phyloP scores from a whole-genome alignment of 495 filamentous ascomycete genomes.

The Hypoxylon subgilvum region DNA sequence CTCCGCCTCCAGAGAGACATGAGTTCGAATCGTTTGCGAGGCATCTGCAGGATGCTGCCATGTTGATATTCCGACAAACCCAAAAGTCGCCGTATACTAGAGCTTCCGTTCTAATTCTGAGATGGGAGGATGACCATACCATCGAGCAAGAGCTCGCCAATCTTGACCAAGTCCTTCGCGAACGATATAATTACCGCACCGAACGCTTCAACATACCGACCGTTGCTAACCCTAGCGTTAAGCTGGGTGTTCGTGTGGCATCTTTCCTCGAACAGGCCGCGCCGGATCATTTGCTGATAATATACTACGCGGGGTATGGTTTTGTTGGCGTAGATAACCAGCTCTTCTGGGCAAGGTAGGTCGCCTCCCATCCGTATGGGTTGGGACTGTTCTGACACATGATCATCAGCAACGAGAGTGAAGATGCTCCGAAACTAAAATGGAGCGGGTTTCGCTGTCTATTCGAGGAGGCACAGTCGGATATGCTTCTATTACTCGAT shows the following conservation, averaged over 20 bases:
- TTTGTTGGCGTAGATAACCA: slow-evolving; percentile 58
- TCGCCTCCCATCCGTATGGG: slow-evolving; percentile 18
- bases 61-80: slow-evolving; percentile 59
- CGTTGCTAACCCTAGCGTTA: slow-evolving; percentile 57
- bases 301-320: slow-evolving; percentile 63
- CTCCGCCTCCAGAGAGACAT: slow-evolving; percentile 51
- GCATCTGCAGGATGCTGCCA: slow-evolving; percentile 64
- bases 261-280: slow-evolving; percentile 58
- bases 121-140: slow-evolving; percentile 61
- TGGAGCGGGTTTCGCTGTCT: slow-evolving; percentile 58
- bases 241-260: slow-evolving; percentile 58
- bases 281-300: slow-evolving; percentile 60
- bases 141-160: slow-evolving; percentile 55
- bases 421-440: slow-evolving; percentile 51
- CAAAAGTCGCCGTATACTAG: slow-evolving; percentile 57
- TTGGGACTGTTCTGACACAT: slow-evolving; percentile 29
- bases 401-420: slow-evolving; percentile 45
- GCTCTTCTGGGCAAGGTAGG: slow-evolving; percentile 63
- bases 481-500: slow-evolving; percentile 57
- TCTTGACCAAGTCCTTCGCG: slow-evolving; percentile 58
- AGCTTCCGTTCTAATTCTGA: slow-evolving; percentile 59
- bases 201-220: slow-evolving; percentile 60
- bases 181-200: slow-evolving; percentile 60
- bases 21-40: slow-evolving; percentile 64
- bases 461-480: slow-evolving; percentile 57